Base-by-base conservation (phyloP, 352 stramenopile genomes). In the Pythium periplocum region DNA sequence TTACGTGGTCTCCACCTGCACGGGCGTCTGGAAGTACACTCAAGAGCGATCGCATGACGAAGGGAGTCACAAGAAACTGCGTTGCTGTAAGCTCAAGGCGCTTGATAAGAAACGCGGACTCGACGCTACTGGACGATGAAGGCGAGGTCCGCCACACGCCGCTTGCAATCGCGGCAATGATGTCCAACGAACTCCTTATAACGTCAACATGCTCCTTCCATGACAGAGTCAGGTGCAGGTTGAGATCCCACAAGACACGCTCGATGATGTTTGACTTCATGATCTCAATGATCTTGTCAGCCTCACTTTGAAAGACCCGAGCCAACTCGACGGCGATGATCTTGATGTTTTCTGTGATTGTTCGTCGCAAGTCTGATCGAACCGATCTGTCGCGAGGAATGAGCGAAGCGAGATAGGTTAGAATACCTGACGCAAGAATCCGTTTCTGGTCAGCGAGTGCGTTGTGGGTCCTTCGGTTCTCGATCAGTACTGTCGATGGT, bases 201-300 rank as follows among this genome's bases (percentile, higher is more conserved):
- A 35, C n/a, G 32, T 32, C 7, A 46, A 41, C 1, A 43, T 47
- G 30, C 10, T 53, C 12, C 4, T 8, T n/a, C 17, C 39, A 35
- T 2, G 34, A 4, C 10, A 11, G 10, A 4, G 32, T 32, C 1
- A 61, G 53, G 9, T 58, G 48, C 35, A 59, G 48, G 17, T 53
- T 39, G 6, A 86, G 58, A 48, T 86, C 72, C 3, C 48, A 8
- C 32, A 68, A 44, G 4, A 83, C 62, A 33, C 78, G 75, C 11
- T 86, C 57, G 8, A 82, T 66, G n/a, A 85, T 53, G 49, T 85
- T 87, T 26, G 65, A 81, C 26, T 74, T 61, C 39, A 93, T 51
- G 44, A 93, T 73, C 31, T 78, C 70, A 9, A 74, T 55, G 54
- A 89, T 69, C 12, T 83, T 71, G 17, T 83, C 76, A 2, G 71